A percentile compares a stretch with the other conserved stretches of the same genome.
These are phyloP conservation scores for Seiridium cupressi DNA, from an alignment of 2,329 filamentous ascomycete genomes.

Conservation along the genomic window DNA sequence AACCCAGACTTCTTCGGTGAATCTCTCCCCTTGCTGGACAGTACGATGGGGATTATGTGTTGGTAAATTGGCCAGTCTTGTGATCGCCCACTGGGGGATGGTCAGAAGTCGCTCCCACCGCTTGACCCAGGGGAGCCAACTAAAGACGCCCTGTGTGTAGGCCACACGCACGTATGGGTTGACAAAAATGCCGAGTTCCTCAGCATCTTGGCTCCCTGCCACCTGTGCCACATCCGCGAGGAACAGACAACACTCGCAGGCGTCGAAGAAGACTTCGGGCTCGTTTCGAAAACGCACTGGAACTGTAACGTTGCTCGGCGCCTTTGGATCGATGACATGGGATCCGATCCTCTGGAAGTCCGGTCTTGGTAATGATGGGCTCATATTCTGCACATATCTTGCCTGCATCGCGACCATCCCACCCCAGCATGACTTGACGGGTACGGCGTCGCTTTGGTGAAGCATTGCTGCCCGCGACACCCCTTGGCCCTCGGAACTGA, in stretches of 20 bases:
- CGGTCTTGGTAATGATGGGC: constrained; percentile 26
- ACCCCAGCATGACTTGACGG: constrained; percentile 74
- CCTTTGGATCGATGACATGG: constrained; percentile 33
- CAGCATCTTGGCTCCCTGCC: constrained; percentile 32
- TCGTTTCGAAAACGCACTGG: constrained; percentile 58
- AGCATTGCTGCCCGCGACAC: constrained; percentile 63
- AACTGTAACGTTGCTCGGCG: constrained; percentile 25
- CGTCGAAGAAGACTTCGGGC: constrained; percentile 59
- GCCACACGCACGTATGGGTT: constrained; percentile 74
- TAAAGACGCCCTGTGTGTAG: constrained; percentile 57
- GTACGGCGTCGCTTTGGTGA: constrained; percentile 59
- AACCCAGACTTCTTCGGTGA: constrained; percentile 52
- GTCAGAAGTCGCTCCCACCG: constrained; percentile 66
- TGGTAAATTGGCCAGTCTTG: constrained; percentile 54
- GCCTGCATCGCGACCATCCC: constrained; percentile 71
- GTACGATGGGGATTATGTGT: constrained; percentile 58
- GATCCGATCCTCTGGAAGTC: constrained; percentile 30
- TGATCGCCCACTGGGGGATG: constrained; percentile 57
- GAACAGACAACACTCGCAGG: constrained; percentile 63
- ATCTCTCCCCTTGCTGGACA: constrained; percentile 55
- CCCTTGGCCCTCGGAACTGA: constrained; percentile 50
- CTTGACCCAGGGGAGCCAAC: constrained; percentile 57
- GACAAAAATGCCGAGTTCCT: constrained; percentile 63
- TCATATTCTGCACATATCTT: constrained; percentile 50
- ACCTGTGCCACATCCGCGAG: constrained; percentile 43